Base-by-base conservation (phyloP, 345 rosid genomes). In the Euclidium syriacum region DNA sequence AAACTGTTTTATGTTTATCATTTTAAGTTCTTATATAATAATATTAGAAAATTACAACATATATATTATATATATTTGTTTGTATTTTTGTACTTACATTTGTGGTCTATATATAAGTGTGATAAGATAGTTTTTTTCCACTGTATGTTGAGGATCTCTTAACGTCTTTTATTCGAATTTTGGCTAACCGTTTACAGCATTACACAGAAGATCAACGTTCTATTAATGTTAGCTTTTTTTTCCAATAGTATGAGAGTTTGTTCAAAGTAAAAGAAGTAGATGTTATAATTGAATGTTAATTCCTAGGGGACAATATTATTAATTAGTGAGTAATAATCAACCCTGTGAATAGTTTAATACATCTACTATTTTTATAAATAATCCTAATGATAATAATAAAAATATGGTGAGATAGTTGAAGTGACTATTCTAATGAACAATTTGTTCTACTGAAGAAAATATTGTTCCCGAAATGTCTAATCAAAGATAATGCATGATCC, bases 401-500 rank as follows among this genome's bases (percentile, higher is more conserved):
- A 15, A 6, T 23, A 29, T 35, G 47, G 27, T 39, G 34, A 48
- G 27, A 30, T 49, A 17, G 30, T 43, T 58, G 55, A 59, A 10
- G 12, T 52, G 61, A 60, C 48, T 33, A 60, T 42, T 25, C 29
- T 41, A 32, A 60, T 24, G 46, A 51, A 42, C 38, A 49, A 22
- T 15, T 49, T 58, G 53, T 41, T 51, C 11, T 41, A 9, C 22
- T 17, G 3, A 58, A 58, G 26, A 58, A 48, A 58, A 40, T 29
- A 0, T 9, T 24, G 48, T 43, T 33, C 54, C 18, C 47, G 24
- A 52, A 42, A 52, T 61, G 73, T 52, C 55, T 52, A 42, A 60
- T 52, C 48, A 52, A 11, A 60, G 53, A 52, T 43, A 69, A 59
- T 42, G 30, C 32, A 51, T 51, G 46, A 42, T 51, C 61, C 73